phyloP scores from a whole-genome alignment of 2,329 filamentous ascomycete species.

The Westerdykella sp. region DNA sequence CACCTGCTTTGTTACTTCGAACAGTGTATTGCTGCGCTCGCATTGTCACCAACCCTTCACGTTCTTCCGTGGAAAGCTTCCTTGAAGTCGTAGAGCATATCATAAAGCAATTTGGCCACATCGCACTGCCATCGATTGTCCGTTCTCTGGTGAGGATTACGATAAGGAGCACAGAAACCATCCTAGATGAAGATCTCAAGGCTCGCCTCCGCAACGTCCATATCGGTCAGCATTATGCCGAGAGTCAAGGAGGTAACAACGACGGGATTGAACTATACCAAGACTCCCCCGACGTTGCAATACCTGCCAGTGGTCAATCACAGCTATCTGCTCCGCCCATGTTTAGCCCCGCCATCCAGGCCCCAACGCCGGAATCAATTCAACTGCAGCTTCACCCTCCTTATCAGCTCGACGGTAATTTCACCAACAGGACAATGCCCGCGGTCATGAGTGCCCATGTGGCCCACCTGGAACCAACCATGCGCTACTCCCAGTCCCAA shows the following conservation, averaged over 20 bases:
- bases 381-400: slow-evolving; percentile 9
- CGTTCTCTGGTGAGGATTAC: slow-evolving; percentile 20
- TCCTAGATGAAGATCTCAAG: slow-evolving; percentile 11
- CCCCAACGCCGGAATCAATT: slow-evolving; percentile 17
- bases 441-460: too few relatives aligned
- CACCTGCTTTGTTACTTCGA: slow-evolving; percentile 24
- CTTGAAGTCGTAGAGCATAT: slow-evolving; percentile 23
- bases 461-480: too few relatives aligned
- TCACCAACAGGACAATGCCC: too few relatives aligned
- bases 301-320: slow-evolving; percentile 1
- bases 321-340: slow-evolving; percentile 1
- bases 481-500: too few relatives aligned
- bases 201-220: slow-evolving; percentile 16
- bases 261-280: too few relatives aligned
- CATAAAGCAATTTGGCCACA: slow-evolving; percentile 16
- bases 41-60: slow-evolving; percentile 18
- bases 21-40: slow-evolving; percentile 21
- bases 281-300: neutral
- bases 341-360: slow-evolving; percentile 1
- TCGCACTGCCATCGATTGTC: slow-evolving; percentile 24
- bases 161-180: slow-evolving; percentile 10
- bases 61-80: slow-evolving; percentile 13
- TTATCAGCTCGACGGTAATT: neutral
- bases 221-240: too few relatives aligned
- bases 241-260: too few relatives aligned